These are phyloP conservation scores for Botrytis paeoniae DNA, from an alignment of 2,329 filamentous ascomycete species.

Conservation along the genomic window DNA sequence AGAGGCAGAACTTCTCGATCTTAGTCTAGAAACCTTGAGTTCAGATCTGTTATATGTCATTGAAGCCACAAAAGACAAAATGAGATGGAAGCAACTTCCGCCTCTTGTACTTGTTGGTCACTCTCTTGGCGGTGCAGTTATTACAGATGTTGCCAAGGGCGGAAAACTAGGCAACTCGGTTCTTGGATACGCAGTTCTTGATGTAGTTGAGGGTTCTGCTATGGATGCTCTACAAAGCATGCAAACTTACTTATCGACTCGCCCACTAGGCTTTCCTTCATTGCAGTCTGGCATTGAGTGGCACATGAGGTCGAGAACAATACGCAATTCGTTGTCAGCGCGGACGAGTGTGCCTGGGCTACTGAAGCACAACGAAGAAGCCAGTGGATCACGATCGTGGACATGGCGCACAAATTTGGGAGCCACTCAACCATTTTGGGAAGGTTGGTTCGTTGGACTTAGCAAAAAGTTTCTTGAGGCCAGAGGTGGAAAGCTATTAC, in stretches of 20 bases:
- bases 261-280: slow-evolving; percentile 75
- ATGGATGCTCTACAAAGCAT: slow-evolving; percentile 94
- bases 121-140: slow-evolving; percentile 86
- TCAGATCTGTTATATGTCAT: slow-evolving; percentile 71
- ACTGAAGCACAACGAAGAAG: slow-evolving; percentile 50
- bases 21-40: slow-evolving; percentile 70
- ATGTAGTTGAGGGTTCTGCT: slow-evolving; percentile 93
- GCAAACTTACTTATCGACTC: slow-evolving; percentile 82
- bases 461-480: slow-evolving; percentile 83
- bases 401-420: slow-evolving; percentile 83
- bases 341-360: slow-evolving; percentile 82
- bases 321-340: slow-evolving; percentile 81
- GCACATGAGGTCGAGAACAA: slow-evolving; percentile 85
- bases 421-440: slow-evolving; percentile 86
- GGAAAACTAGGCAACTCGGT: slow-evolving; percentile 64
- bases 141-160: slow-evolving; percentile 75
- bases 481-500: slow-evolving; percentile 76
- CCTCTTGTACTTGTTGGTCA: slow-evolving; percentile 83
- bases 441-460: slow-evolving; percentile 86
- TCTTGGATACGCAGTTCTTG: slow-evolving; percentile 83
- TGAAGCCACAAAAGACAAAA: slow-evolving; percentile 59
- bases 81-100: slow-evolving; percentile 73
- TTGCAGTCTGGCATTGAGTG: slow-evolving; percentile 82
- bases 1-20: slow-evolving; percentile 51
- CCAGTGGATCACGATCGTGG: slow-evolving; percentile 48